A percentile compares a stretch with the other conserved stretches of the same genome.
Conservation (phyloP, 345 rosid genomes). For the Salix suchowensis region DNA sequence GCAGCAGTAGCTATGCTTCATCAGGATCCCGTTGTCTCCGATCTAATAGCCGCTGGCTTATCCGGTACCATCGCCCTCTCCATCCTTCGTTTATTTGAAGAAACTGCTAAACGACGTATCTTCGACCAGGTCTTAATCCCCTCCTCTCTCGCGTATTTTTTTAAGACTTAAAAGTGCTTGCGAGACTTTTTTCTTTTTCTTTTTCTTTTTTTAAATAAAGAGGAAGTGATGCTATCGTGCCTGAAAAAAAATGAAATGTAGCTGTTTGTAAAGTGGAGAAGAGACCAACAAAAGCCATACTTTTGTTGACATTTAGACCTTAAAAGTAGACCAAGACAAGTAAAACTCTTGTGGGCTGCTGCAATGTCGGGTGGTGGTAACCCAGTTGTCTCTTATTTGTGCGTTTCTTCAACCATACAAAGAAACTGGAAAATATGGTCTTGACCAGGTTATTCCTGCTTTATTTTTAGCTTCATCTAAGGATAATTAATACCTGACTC, state of each 20-base stretch:
- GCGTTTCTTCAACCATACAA: conserved; percentile 23
- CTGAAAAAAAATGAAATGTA: too few relatives aligned
- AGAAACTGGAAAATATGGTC: conserved; percentile 27
- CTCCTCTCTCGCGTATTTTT: background rate
- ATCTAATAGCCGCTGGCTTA: conserved; percentile 45
- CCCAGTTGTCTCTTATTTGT: conserved; percentile 7
- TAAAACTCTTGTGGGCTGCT: background rate
- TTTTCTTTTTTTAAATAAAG: too few relatives aligned
- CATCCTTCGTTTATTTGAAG: conserved; percentile 51
- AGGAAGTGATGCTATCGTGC: too few relatives aligned
- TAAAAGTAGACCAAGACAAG: background rate
- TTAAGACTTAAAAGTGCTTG: background rate
- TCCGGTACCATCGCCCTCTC: conserved; percentile 40
- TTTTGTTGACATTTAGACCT: background rate
- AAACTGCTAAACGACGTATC: conserved; percentile 57
- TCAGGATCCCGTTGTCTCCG: conserved; percentile 46
- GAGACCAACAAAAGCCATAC: background rate
- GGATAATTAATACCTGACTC: background rate
- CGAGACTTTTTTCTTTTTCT: background rate
- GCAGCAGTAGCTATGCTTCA: conserved; percentile 39
- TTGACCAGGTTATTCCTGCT: conserved; percentile 24
- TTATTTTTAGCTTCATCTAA: background rate
- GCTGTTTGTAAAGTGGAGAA: background rate
- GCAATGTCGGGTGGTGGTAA: background rate
- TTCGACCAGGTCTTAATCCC: conserved; percentile 48